These are phyloP conservation scores for Ilyonectria robusta DNA, from an alignment of 2,329 filamentous ascomycete species.

Conservation along the genomic window DNA sequence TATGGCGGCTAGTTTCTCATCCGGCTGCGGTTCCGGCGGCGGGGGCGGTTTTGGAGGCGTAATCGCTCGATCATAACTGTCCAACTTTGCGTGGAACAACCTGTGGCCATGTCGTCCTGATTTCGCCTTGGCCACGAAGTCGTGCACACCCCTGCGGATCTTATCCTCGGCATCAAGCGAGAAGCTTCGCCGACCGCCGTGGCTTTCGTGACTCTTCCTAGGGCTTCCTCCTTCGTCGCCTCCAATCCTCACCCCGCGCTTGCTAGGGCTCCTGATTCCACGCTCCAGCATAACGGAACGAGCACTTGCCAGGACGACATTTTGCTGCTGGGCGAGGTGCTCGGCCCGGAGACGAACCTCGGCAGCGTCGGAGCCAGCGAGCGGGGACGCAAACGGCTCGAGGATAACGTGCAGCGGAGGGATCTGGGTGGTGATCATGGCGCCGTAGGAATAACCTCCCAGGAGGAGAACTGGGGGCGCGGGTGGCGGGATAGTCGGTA, in stretches of 20 bases:
- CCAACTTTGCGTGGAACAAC: conserved; percentile 30
- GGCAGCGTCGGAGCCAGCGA: conserved; percentile 70
- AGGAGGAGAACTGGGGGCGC: conserved; percentile 66
- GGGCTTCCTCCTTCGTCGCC: conserved; percentile 62
- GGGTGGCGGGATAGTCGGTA: conserved; percentile 1
- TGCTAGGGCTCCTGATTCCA: conserved; percentile 45
- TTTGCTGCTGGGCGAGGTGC: conserved; percentile 76
- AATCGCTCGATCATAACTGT: conserved; percentile 26
- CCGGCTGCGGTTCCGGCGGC: conserved; percentile 27
- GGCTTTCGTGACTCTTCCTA: conserved; percentile 57
- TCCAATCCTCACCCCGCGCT: conserved; percentile 63
- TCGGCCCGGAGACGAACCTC: conserved; percentile 80
- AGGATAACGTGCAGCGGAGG: conserved; percentile 75
- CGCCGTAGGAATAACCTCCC: conserved; percentile 92
- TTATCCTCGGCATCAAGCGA: conserved; percentile 64
- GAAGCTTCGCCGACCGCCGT: conserved; percentile 50
- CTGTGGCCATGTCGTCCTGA: conserved; percentile 34
- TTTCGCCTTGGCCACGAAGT: conserved; percentile 61
- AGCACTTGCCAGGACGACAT: conserved; percentile 58
- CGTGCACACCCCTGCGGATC: conserved; percentile 63
- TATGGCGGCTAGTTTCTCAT: conserved; percentile 50
- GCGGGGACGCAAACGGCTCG: conserved; percentile 67
- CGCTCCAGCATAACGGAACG: conserved; percentile 51
- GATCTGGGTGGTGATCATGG: conserved; percentile 82
- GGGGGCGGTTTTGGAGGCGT: conserved; percentile 18